Conservation (phyloP, 2,329 filamentous ascomycete species). For the Fusarium sp. region DNA sequence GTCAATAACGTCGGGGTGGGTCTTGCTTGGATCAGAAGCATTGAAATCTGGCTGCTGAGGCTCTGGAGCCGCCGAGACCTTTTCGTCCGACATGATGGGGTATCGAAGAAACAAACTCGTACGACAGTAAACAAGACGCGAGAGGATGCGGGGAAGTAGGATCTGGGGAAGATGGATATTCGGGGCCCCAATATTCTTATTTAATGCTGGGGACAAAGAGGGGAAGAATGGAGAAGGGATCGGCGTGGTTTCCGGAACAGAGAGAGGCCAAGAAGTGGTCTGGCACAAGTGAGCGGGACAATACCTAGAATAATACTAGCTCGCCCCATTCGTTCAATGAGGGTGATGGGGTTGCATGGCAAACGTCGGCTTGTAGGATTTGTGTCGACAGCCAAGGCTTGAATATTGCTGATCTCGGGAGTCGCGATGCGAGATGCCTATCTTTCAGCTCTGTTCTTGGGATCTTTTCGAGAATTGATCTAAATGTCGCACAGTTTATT, state of each 20-base stretch:
- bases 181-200: constrained; percentile 26
- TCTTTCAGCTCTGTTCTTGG: fast-evolving
- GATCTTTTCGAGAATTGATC: fast-evolving
- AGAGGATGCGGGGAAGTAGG: constrained; percentile 27
- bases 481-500: not conserved
- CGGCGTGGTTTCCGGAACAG: constrained; percentile 8
- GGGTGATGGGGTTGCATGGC: constrained; percentile 8
- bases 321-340: not conserved
- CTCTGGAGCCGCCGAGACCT: constrained; percentile 27
- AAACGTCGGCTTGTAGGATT: not conserved
- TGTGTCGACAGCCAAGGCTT: not conserved
- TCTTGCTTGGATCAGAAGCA: constrained; percentile 32
- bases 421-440: not conserved
- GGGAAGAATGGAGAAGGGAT: constrained; percentile 7
- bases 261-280: constrained; percentile 1
- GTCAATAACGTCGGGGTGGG: constrained; percentile 38
- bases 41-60: not conserved
- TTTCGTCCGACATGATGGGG: constrained; percentile 27
- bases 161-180: constrained; percentile 25
- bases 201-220: constrained; percentile 12
- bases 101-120: not conserved
- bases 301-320: constrained; percentile 22
- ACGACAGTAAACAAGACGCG: not conserved
- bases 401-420: not conserved
- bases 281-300: constrained; percentile 3